Base-by-base conservation (phyloP, 345 rosid species). In the Fremontodendron californicum region DNA sequence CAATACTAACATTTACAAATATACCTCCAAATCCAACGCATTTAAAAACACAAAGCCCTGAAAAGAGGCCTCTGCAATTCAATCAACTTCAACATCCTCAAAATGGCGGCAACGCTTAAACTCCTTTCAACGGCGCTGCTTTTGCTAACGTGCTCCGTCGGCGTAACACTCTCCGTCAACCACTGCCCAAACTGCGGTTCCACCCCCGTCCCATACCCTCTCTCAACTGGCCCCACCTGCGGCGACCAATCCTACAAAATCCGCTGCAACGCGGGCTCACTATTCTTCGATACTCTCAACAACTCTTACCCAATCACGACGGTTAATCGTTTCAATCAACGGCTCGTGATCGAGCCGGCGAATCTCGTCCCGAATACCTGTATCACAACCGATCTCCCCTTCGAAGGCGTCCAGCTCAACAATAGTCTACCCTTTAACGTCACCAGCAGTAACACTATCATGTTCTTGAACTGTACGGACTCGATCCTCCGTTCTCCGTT, bases 111-210 rank as follows among this genome's bases (percentile, higher is more conserved):
- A 5, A 40, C 73, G 39, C 37, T 27, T 21, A 42, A 40, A 39
- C 77, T 77, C 81, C 74, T 80, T 60, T 19, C 73, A 74, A 81
- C 79, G 77, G 81, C 52, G 64, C 78, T 71, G 49, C 68, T 73
- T 58, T 9, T 81, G 16, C 81, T 84, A 75, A 46, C 82, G 52
- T 79, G 33, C 48, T 6, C 76, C 39, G 55, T 69, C 23, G 33
- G 60, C 2, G 4, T 31, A 29, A 42, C 74, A 25, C 6, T 62
- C 13, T 69, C 84, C 1, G 80, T 76, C 71, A 60, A 48, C 33
- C 87, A 60, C 21, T 88, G 89, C 73, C 88, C 89, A 7, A n/a
- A 46, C 85, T 88, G 91, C 51, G 91, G 91, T 64, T 9, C 77
- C 77, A 71, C 63, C 9, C 46, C 80, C 9, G 89, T 88, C 19